Evolutionary conservation across 2,329 filamentous ascomycete species (phyloP), one percentile per base, ranked within the genome.

Genomic region (Aspergillus sojae): DNA sequence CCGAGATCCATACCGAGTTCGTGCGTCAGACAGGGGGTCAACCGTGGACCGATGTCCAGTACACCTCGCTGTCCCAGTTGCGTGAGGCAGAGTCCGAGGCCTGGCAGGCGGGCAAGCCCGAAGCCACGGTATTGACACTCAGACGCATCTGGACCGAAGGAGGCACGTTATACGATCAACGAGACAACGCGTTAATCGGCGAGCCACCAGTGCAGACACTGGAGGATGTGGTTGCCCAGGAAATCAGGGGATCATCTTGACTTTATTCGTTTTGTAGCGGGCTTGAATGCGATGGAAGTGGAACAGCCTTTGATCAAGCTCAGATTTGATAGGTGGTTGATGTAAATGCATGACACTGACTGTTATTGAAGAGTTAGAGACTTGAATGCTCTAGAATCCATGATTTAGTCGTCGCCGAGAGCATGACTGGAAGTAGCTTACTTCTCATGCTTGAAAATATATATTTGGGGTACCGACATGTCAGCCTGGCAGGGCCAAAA

Each of bases 121-220:
- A 72, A 21, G 88, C 88, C 0, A 86, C 86, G 0, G 67, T 79
- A 1, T 81, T 84, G 56, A 92, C 90, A 0, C 77, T 93, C 67
- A 80, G 88, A 53, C 80, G 91, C 21, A 93, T 93, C 57, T 93
- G 90, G 91, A 85, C 86, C 0, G 86, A 91, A 70, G 91, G 91
- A 0, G 88, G 88, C 1, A 93, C 90, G 0, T 74, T 92, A 53
- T 92, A 93, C 72, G 84, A 87, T 1, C 85, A 86, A 75, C 85
- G 88, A 60, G 89, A 91, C 72, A 92, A 93, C 69, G 83, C 81
- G 32, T 69, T 82, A 1, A 82, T 92, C 59, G 86, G 82, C 7
- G 81, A 81, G 4, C 82, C 81, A 10, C 78, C 85, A 30, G 74
- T 84, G 58, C 86, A 89, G 62, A 83, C 81, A 0, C 71, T 92